Evolutionary conservation across 2,329 filamentous ascomycete genomes (phyloP).

Genomic region (Chaetomium sp.): DNA sequence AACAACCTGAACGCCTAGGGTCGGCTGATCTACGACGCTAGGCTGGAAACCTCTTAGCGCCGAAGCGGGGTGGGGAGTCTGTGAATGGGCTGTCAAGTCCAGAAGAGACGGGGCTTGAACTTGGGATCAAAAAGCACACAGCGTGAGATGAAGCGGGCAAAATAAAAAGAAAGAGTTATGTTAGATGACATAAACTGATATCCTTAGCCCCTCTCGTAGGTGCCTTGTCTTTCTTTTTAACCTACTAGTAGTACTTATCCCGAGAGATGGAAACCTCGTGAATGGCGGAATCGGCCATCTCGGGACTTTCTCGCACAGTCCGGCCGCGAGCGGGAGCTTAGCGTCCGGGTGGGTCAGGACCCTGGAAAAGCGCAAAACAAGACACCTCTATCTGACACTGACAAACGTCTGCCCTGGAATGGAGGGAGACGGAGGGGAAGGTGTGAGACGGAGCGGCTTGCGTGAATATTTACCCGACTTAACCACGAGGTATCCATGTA

Average conservation of each 20-base stretch:
- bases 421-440: background rate
- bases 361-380: slow-evolving; percentile 5
- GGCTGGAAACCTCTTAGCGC: slow-evolving; percentile 8
- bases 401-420: slow-evolving; percentile 5
- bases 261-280: background rate
- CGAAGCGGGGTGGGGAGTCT: background rate
- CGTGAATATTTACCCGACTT: background rate
- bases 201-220: background rate
- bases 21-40: slow-evolving; percentile 22
- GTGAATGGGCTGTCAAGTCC: too few relatives aligned
- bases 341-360: background rate
- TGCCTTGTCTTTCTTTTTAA: background rate
- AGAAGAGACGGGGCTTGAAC: too few relatives aligned
- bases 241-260: too few relatives aligned
- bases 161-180: background rate
- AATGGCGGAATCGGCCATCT: slow-evolving; percentile 5
- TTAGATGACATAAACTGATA: background rate
- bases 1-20: background rate
- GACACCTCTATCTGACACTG: background rate
- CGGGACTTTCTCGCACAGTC: slow-evolving; percentile 10
- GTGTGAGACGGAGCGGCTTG: background rate
- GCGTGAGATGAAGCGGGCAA: background rate
- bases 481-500: too few relatives aligned
- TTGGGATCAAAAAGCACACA: too few relatives aligned
- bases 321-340: slow-evolving; percentile 6